Base-by-base conservation (phyloP, 2,329 filamentous ascomycete genomes). In the Penicillium occitanis region DNA sequence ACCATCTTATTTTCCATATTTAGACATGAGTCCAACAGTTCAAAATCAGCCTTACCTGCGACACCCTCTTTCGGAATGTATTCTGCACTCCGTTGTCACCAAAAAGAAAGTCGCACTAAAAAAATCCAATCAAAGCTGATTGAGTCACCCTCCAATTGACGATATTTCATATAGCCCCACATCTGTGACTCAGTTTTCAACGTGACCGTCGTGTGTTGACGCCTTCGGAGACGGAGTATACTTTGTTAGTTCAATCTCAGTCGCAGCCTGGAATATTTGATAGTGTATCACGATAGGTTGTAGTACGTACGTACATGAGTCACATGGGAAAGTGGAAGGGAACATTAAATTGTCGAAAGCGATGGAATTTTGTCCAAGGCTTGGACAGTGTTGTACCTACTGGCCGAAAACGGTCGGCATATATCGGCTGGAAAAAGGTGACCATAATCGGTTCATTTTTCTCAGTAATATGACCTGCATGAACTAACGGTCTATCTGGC, bases 161-260 rank as follows among this genome's bases (percentile, higher is more conserved):
- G 25, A 37, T 33, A 17, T 33, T 19, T 17, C 28, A 30, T n/a
- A 42, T 19, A 35, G 40, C 58, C 37, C 57, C 57, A 60, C 57
- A 46, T 33, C 37, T 14, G 25, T 61, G 58, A 61, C 40, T 61
- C 58, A 61, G 58, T 48, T 44, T 19, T 22, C 58, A 61, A 42
- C 42, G 58, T 61, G 58, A 60, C 58, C 37, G 17, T 30, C 5
- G 37, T 50, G 46, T 50, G 33, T 22, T 60, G 37, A 33, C 28
- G 42, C 40, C 40, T 33, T 33, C 58, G 28, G 42, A 48, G 44
- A 61, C 42, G 25, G 44, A 46, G 40, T 50, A 61, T 37, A 37
- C 33, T 40, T 40, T 57, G 10, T 30, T 61, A 46, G 40, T 61
- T 61, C 58, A 6, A 61, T 35, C 40, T 61, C n/a, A 61, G 46